These are phyloP conservation scores for sorghum (Sorghum bicolor) DNA, from an alignment of 176 grass and related monocot species.

Conservation along the genomic window DNA sequence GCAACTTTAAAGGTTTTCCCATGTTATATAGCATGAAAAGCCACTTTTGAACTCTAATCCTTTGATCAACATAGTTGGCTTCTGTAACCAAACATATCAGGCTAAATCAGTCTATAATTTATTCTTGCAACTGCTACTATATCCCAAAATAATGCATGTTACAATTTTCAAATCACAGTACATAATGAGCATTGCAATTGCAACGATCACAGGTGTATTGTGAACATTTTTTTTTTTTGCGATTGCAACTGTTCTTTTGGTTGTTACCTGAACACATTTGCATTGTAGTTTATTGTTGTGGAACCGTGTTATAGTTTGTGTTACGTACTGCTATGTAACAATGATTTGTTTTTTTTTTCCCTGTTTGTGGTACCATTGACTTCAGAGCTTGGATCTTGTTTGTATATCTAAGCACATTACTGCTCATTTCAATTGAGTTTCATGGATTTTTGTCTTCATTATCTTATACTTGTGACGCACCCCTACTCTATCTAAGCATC, in stretches of 20 bases:
- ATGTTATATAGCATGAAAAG: background rate
- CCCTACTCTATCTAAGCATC: no score
- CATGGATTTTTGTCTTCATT: background rate
- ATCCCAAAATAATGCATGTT: background rate
- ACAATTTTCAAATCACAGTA: background rate
- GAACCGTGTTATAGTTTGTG: background rate
- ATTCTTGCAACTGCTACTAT: background rate
- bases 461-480: slow-evolving; percentile 8
- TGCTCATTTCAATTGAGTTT: slow-evolving; percentile 1
- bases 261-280: background rate
- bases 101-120: background rate
- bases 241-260: background rate
- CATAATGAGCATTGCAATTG: background rate
- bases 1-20: background rate
- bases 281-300: background rate
- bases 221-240: background rate
- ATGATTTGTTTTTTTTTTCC: slow-evolving; percentile 16
- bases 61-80: background rate
- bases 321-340: background rate
- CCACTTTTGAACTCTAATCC: background rate
- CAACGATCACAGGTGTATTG: background rate
- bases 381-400: slow-evolving; percentile 4
- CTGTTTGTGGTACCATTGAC: slow-evolving; percentile 1
- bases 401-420: background rate
- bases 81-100: background rate